Base-by-base conservation (phyloP, 805 yeast genomes). In the Kodamaea restingae region DNA sequence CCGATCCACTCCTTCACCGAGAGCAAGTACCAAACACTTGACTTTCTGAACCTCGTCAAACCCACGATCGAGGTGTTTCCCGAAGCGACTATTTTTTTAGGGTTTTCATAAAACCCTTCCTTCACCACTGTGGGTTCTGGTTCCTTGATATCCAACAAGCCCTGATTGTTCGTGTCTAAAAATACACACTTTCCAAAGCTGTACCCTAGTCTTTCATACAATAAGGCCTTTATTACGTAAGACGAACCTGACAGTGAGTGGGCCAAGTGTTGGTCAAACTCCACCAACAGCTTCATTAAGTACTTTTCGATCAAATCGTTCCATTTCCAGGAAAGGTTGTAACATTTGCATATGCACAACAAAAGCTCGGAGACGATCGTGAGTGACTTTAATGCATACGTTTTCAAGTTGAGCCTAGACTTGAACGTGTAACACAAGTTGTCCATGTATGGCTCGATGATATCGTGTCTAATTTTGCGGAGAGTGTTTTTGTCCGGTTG, bases 11-110 rank as follows among this genome's bases (percentile, higher is more conserved):
- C 85, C 40, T 75, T 75, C 5, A 88, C 82, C 0, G 96, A 81
- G 18, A 88, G 55, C 18, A 88, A 55, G 47, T 74, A 72, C 87
- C 95, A 88, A 20, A 90, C 68, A 0, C 86, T 77, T 1, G 88
- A 78, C 54, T 88, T 88, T 39, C 97, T 71, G 37, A 61, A 61
- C 42, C 95, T 67, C 2, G 84, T 76, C 15, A 77, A 56, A 0
- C 91, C 71, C 17, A 48, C 81, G 26, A 73, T 55, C 0, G 69
- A 63, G 4, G 66, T 61, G 37, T 70, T 54, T 24, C 67, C 60
- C 4, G 54, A 50, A 3, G 65, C 63, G 4, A 40, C 18, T 12
- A 76, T 48, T 38, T 72, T 66, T 32, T 50, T 35, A 1, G 55
- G 53, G 52, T 68, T 69, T 40, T 55, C 48, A 49, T 66, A 63